A percentile compares a stretch with the other conserved stretches of the same genome.
phyloP scores from a whole-genome alignment of 73 alveolate genomes.

The Tetrahymena malaccensis region DNA sequence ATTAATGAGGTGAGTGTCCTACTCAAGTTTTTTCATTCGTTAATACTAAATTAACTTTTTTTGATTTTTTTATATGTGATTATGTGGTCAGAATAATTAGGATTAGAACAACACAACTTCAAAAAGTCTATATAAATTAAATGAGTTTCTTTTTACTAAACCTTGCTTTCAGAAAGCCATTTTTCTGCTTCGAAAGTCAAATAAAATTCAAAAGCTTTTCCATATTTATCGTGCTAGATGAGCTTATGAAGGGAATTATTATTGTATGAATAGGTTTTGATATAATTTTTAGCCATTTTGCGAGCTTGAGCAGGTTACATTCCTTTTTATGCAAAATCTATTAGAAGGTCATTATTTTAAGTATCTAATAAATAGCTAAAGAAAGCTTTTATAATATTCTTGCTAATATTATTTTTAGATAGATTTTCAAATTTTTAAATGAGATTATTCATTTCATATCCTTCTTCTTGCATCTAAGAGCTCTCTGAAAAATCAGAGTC shows the following conservation, averaged over 20 bases:
- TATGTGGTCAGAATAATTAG: background rate
- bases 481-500: background rate
- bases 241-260: background rate
- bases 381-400: background rate
- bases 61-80: background rate
- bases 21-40: background rate
- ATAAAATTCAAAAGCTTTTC: background rate
- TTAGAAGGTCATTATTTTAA: background rate
- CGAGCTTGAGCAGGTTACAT: background rate
- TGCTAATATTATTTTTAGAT: background rate
- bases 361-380: background rate
- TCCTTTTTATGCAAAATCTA: background rate
- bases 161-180: background rate
- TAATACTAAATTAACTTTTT: background rate
- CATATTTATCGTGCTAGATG: background rate
- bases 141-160: background rate
- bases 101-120: background rate
- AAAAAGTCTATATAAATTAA: background rate
- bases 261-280: background rate
- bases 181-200: background rate
- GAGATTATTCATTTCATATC: background rate
- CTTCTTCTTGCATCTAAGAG: background rate
- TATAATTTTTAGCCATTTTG: background rate
- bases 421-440: background rate
- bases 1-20: background rate